Evolutionary conservation across 1,284 basidiomycete genomes (phyloP), one percentile per base, ranked within the genome.

Genomic region (Meira miltonrushii): DNA sequence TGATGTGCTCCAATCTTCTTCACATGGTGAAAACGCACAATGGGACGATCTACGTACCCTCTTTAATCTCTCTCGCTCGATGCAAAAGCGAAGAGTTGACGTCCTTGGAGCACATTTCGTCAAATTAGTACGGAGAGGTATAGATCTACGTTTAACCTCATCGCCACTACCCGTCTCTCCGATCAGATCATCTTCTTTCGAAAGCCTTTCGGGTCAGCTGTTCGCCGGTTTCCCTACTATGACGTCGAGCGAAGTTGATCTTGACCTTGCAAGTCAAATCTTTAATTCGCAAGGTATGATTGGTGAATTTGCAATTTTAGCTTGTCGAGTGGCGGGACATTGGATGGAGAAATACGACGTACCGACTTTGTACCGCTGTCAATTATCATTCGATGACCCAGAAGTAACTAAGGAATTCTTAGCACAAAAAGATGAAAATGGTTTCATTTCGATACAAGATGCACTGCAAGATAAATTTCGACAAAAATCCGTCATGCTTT

Each of bases 261-360:
- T 7, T 2, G 50, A 33, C n/a, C 4, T 41, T n/a, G 50, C 4
- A 13, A 17, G 21, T 8, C 12, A 41, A 4, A 12, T 33, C 11
- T 5, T 21, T 13, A 11, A 28, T 33, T 55, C 68, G 10, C 58
- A 62, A 23, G 66, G 64, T 25, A 75, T 92, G 50, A 85, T 98
- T 6, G 82, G 87, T 0, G 92, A 96, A 78, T 81, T 84, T 71
- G 94, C 94, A 89, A 87, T 92, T 67, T 75, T 88, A 11, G 91
- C 90, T 0, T 87, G 87, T 58, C 84, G 88, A 1, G 82, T 87
- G 1, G 88, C 88, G 0, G 94, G 90, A 15, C 80, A 80, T 39
- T 93, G 88, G 79, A 85, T 85, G 56, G 67, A 77, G 19, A 85
- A 89, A 13, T 83, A 82, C 19, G 80, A 81, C 4, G 67, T 96